Percentiles rank a stretch among this genome's conserved stretches.
Evolutionary conservation across 2,329 filamentous ascomycete species (phyloP).

Genomic region (Purpureocillium lavendulum): DNA sequence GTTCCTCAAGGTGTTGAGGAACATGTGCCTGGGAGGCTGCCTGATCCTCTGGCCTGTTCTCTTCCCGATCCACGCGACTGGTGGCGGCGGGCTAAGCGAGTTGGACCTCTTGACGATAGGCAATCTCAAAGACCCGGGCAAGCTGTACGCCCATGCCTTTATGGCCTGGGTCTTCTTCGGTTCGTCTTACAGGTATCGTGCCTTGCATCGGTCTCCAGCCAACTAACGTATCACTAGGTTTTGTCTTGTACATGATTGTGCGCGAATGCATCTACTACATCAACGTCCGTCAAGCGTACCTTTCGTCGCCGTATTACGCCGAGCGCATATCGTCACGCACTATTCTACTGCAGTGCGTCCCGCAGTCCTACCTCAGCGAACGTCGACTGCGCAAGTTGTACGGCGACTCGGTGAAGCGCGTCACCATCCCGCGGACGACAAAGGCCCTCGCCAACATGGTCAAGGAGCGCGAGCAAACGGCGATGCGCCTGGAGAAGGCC

Average conservation of each 20-base stretch:
- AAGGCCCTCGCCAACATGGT: constrained; percentile 74
- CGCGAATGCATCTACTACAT: constrained; percentile 87
- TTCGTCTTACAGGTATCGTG: constrained; percentile 3
- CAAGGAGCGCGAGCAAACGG: constrained; percentile 69
- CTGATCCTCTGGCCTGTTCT: constrained; percentile 81
- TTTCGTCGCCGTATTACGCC: constrained; percentile 75
- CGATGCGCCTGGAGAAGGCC: constrained; percentile 75
- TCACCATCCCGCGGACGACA: constrained; percentile 78
- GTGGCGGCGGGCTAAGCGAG: constrained; percentile 54
- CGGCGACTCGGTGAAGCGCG: constrained; percentile 67
- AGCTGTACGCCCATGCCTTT: constrained; percentile 75
- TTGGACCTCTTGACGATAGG: constrained; percentile 73
- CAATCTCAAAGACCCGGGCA: constrained; percentile 55
- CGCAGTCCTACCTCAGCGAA: constrained; percentile 68
- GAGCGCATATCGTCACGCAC: constrained; percentile 84
- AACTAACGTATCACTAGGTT: constrained; percentile 41
- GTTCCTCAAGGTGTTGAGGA: constrained; percentile 59
- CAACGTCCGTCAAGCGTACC: constrained; percentile 86
- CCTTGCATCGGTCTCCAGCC: not conserved
- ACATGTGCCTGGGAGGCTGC: constrained; percentile 77
- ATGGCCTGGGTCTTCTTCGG: constrained; percentile 70
- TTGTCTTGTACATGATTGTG: constrained; percentile 81
- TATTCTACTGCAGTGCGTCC: constrained; percentile 82
- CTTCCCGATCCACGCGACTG: constrained; percentile 80
- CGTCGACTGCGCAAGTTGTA: constrained; percentile 73